Evolutionary conservation across 2,329 filamentous ascomycete species (phyloP).

Genomic region (Coniochaeta sp.): DNA sequence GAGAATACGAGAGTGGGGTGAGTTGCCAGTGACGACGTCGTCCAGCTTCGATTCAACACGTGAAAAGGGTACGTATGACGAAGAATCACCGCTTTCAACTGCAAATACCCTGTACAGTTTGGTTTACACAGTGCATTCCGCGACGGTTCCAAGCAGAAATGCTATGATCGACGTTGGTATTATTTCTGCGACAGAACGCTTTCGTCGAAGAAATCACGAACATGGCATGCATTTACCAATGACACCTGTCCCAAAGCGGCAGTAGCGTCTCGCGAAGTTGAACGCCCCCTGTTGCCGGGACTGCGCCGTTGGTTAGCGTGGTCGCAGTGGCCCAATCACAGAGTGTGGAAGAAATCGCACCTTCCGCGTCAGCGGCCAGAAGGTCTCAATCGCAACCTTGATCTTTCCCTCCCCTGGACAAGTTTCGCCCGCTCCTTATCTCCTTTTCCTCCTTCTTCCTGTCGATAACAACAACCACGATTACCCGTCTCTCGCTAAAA

Average conservation of each 20-base stretch:
- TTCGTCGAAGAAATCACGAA: neutral
- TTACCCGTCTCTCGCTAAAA: neutral
- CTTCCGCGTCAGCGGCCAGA: neutral
- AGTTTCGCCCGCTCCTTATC: neutral
- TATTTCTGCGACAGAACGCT: too few relatives aligned
- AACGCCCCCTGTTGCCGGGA: neutral
- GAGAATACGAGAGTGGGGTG: neutral
- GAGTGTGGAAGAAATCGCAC: neutral
- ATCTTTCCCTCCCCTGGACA: neutral
- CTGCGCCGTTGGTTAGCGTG: neutral
- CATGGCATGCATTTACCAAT: neutral
- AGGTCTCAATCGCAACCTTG: neutral
- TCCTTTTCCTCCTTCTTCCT: neutral
- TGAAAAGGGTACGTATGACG: too few relatives aligned
- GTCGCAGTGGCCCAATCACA: neutral
- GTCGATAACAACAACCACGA: slow-evolving; percentile 2
- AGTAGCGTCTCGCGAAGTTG: neutral
- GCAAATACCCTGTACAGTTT: too few relatives aligned
- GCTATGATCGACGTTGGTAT: too few relatives aligned
- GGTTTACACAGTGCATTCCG: too few relatives aligned
- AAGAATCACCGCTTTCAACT: too few relatives aligned
- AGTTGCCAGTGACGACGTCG: neutral
- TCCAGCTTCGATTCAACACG: neutral
- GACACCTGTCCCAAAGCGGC: neutral
- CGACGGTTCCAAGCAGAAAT: too few relatives aligned